Evolutionary conservation across 768 basidiomycete species (phyloP).

Genomic region (Russula ochroleuca): DNA sequence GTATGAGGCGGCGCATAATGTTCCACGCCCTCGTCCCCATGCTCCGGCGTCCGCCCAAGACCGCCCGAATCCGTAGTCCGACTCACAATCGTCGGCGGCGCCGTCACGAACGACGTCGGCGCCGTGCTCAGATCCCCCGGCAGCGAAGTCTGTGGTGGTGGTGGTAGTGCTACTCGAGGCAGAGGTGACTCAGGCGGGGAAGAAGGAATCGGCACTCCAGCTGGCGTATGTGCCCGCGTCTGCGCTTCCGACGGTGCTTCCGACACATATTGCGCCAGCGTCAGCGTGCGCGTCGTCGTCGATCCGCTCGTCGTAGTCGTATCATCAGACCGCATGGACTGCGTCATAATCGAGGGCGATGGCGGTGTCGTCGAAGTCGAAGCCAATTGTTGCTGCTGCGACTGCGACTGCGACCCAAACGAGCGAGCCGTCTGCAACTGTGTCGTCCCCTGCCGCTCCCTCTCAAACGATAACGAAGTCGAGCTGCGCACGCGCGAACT

Average conservation of each 20-base stretch:
- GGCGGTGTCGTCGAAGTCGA: background rate
- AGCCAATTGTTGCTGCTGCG: background rate
- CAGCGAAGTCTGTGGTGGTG: background rate
- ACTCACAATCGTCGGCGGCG: too few relatives aligned
- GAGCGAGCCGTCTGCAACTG: background rate
- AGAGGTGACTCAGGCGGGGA: background rate
- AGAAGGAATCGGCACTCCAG: slow-evolving; percentile 1
- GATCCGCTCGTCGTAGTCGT: slow-evolving; percentile 13
- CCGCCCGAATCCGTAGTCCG: too few relatives aligned
- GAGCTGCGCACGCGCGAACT: slow-evolving; percentile 21
- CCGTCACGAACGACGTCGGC: too few relatives aligned
- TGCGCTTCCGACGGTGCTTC: slow-evolving; percentile 18
- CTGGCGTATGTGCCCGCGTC: slow-evolving; percentile 18
- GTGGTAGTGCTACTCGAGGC: background rate
- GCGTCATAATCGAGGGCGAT: slow-evolving; percentile 29
- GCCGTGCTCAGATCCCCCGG: too few relatives aligned
- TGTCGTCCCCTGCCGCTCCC: slow-evolving; percentile 14
- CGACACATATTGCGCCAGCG: slow-evolving; percentile 13
- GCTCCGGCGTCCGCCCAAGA: too few relatives aligned
- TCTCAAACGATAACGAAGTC: slow-evolving; percentile 16
- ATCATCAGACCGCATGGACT: slow-evolving; percentile 22
- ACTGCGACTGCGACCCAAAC: slow-evolving; percentile 17
- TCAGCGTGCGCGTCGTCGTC: slow-evolving; percentile 25
- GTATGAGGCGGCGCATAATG: too few relatives aligned
- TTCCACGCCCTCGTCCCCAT: too few relatives aligned